Evolutionary conservation across 2,329 filamentous ascomycete genomes (phyloP), one percentile per base, ranked within the genome.

Genomic region (Aspergillus costaricaensis): DNA sequence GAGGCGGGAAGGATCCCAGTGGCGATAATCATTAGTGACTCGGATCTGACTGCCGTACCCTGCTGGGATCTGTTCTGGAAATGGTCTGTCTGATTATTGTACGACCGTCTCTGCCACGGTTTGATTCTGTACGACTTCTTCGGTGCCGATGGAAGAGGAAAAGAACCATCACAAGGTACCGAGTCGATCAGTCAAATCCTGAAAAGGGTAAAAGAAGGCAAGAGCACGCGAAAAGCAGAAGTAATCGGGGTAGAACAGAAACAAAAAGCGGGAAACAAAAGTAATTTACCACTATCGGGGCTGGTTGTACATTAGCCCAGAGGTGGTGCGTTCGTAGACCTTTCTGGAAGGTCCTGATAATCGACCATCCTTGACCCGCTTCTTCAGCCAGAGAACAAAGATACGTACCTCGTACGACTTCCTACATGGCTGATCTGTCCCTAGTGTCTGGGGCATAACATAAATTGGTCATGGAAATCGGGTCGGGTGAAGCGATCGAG

Each of bases 1-100:
- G 53, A 55, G 53, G 53, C 53, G 53, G 53, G 53, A 55, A 55
- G 53, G 27, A 55, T 55, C 53, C 53, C 53, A 55, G 53, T 55
- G 53, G 53, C 53, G 53, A 55, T 55, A 44, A 55, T 55, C 39
- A 32, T 55, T 36, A 55, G 53, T 44, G 19, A 30, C 39, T 55
- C 53, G 53, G 53, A 55, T 55, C 53, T 55, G 53, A 55, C 53
- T 44, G 53, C 53, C 39, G 53, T 25, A 55, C 53, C 53, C 41
- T 55, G 53, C 36, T 55, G 27, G 51, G 47, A 27, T 32, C 23
- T 27, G 15, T 47, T 38, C 39, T 55, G 39, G 53, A 55, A 55
- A 44, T 55, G 30, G 53, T 27, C 41, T 25, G 21, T 27, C 39
- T 47, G 27, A 27, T 32, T 9, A 43, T 15, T 43, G 52, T 55